Evolutionary conservation across 768 basidiomycete genomes (phyloP), one percentile per base, ranked within the genome.

Genomic region (Strobilomyces confusus): DNA sequence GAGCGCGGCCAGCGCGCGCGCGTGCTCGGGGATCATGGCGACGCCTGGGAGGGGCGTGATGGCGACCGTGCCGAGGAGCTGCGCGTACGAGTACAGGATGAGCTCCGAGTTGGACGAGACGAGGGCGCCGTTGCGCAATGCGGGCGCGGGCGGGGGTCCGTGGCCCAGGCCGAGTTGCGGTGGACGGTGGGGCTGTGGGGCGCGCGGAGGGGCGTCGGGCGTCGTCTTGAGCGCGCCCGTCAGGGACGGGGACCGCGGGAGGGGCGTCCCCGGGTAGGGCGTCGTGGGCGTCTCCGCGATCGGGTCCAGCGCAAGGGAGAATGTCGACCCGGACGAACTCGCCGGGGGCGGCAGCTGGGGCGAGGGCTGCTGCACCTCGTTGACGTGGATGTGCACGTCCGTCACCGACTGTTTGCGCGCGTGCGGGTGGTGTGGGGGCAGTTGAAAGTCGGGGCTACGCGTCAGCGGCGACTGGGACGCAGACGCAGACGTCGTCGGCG

Each of bases 11-110:
- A 86, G 66, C 0, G 74, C 72, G 1, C 73, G 73, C 0, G 65
- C 63, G 42, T 85, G 80, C 15, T 81, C 79, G 2, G 68, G 68
- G 3, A 76, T 71, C 22, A 73, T 65, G n/a, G 67, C 62, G 2
- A 65, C 57, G 17, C 75, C 76, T 3, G 74, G 69, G 4, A 73
- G 63, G 1, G 86, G 80, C 6, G 79, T 74, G 55, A 92, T 69
- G 22, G 79, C 72, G 17, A 89, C 74, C 0, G 81, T 80, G 5
- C 92, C 92, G 7, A 80, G 72, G 30, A 94, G 77, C 52, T 93
- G 89, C 0, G 84, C 89, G 59, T 94, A 94, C 0, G 92, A 84
- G 67, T 94, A 94, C 2, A 94, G 78, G 19, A 94, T 80, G 17
- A 89, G 72, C 57, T 92, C 87, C 0, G 79, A 75, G 53, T 80